Evolutionary conservation across 345 rosid species (phyloP).

Genomic region (Moricandia arvensis): DNA sequence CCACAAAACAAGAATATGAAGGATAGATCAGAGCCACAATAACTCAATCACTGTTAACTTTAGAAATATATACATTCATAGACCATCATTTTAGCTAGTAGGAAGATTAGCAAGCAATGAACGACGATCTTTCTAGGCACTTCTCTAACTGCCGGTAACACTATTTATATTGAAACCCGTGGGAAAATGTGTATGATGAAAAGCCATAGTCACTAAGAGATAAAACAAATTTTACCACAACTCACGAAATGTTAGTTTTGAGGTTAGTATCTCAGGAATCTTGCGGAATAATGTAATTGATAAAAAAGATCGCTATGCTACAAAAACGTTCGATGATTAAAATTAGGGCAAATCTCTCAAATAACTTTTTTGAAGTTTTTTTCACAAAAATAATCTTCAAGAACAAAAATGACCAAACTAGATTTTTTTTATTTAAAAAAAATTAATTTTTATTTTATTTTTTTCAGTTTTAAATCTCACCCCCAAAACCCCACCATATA

Average conservation of each 20-base stretch:
- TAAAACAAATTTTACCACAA: not conserved
- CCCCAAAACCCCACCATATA: no score
- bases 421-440: no score
- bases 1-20: not conserved
- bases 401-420: no score
- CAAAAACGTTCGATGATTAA: not conserved
- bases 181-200: not conserved
- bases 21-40: not conserved
- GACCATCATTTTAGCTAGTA: not conserved
- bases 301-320: not conserved
- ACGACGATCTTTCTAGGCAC: not conserved
- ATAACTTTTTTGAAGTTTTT: no score
- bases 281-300: not conserved
- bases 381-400: no score
- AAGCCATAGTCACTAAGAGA: not conserved
- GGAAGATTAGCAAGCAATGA: not conserved
- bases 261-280: not conserved
- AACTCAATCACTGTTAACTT: not conserved
- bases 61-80: not conserved
- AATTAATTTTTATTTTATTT: no score
- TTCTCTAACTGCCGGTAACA: not conserved
- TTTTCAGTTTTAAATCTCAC: no score
- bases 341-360: no score
- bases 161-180: not conserved
- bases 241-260: not conserved